Conservation (phyloP, 1,284 basidiomycete species). For the Cryptococcus sp. region DNA sequence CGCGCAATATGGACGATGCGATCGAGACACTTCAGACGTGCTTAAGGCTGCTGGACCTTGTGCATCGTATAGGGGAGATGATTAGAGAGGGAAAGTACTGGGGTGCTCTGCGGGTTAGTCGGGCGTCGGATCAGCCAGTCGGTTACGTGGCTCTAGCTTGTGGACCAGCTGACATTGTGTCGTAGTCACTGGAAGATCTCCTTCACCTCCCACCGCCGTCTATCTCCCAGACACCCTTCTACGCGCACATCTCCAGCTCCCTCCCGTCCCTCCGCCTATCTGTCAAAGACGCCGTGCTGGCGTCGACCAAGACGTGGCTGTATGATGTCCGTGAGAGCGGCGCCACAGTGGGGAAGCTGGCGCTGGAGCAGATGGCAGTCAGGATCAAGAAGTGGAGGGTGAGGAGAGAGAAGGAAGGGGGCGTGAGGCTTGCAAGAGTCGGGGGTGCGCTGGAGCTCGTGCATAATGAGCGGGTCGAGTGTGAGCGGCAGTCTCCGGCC, state of each 20-base stretch:
- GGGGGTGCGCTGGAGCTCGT: conserved; percentile 93
- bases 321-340: conserved; percentile 90
- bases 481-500: conserved; percentile 55
- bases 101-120: conserved; percentile 86
- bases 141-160: conserved; percentile 21
- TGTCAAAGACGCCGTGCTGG: conserved; percentile 89
- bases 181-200: conserved; percentile 90
- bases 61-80: conserved; percentile 90
- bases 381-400: conserved; percentile 80
- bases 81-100: conserved; percentile 91
- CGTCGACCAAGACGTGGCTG: conserved; percentile 95
- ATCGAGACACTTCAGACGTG: conserved; percentile 93
- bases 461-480: conserved; percentile 90
- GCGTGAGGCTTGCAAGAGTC: conserved; percentile 67
- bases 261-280: conserved; percentile 83
- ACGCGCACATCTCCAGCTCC: conserved; percentile 84
- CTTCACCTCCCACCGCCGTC: conserved; percentile 85
- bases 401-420: conserved; percentile 63
- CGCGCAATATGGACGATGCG: conserved; percentile 89
- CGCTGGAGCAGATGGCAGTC: conserved; percentile 84
- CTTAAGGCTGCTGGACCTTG: conserved; percentile 85
- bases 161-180: conserved; percentile 52
- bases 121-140: conserved; percentile 9
- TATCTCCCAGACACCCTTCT: conserved; percentile 88
- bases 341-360: conserved; percentile 78